Evolutionary conservation across 305 asterid genomes (phyloP).

Genomic region (Petunia hybrid): DNA sequence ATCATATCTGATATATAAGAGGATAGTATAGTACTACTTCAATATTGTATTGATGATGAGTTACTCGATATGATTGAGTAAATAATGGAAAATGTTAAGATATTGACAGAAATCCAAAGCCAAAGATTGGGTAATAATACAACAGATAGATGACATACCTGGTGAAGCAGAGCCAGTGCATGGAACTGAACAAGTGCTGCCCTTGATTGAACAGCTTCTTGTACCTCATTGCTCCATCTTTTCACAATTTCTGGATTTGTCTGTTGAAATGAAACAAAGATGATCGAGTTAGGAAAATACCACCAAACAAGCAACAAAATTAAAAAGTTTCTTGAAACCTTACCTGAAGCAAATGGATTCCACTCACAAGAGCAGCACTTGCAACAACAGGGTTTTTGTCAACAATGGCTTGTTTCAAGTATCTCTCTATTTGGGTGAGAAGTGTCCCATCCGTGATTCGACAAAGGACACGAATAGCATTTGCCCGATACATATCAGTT

Average conservation of each 20-base stretch:
- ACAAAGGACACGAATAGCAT: constrained; percentile 94
- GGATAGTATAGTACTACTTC: background rate
- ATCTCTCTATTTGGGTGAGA: constrained; percentile 90
- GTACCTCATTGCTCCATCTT: constrained; percentile 99
- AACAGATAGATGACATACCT: constrained; percentile 55
- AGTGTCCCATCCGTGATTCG: constrained; percentile 92
- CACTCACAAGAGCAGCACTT: constrained; percentile 98
- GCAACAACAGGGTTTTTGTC: constrained; percentile 97
- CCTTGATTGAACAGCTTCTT: constrained; percentile 97
- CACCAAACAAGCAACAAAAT: constrained; percentile 28
- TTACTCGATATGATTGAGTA: background rate
- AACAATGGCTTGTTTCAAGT: constrained; percentile 95
- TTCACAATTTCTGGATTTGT: constrained; percentile 94
- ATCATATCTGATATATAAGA: background rate
- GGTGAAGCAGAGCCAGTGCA: constrained; percentile 96
- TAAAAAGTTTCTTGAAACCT: constrained; percentile 27
- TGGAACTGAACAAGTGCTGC: constrained; percentile 99
- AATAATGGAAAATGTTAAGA: background rate
- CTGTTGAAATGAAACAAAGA: constrained; percentile 47
- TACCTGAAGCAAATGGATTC: constrained; percentile 94
- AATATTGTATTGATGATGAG: background rate
- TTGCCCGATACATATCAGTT: constrained; percentile 95
- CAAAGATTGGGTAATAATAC: background rate
- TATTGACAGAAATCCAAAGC: background rate
- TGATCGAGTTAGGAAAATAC: constrained; percentile 11